phyloP scores from a whole-genome alignment of 345 rosid species.

The Corchorus capsularis region DNA sequence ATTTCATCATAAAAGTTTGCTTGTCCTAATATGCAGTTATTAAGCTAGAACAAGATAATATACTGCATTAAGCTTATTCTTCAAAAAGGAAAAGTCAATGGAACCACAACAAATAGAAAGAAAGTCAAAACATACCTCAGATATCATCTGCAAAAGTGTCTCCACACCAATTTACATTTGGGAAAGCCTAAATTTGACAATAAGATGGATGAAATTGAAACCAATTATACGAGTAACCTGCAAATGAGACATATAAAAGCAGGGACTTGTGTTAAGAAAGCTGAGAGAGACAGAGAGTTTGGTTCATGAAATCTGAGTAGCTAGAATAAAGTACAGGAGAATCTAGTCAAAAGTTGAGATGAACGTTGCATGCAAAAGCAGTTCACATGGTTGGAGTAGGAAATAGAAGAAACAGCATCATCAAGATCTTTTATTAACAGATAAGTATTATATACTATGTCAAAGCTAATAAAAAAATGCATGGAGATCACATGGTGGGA shows the following conservation, averaged over 20 bases:
- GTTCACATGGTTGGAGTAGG: slow-evolving; percentile 21
- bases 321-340: slow-evolving; percentile 9
- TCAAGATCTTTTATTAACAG: slow-evolving; percentile 8
- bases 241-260: background rate
- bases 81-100: background rate
- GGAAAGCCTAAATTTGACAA: background rate
- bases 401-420: slow-evolving; percentile 1
- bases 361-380: slow-evolving; percentile 20
- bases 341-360: slow-evolving; percentile 19
- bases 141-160: slow-evolving; percentile 14
- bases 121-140: slow-evolving; percentile 26
- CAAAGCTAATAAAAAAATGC: slow-evolving; percentile 22
- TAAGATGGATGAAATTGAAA: slow-evolving; percentile 8
- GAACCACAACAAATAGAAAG: slow-evolving; percentile 1
- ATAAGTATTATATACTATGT: background rate
- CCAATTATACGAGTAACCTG: slow-evolving; percentile 1
- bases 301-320: slow-evolving; percentile 19
- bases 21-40: background rate
- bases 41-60: background rate
- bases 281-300: slow-evolving; percentile 2
- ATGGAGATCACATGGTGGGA: slow-evolving; percentile 29
- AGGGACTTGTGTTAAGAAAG: background rate
- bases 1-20: background rate
- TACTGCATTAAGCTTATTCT: background rate
- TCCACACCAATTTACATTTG: background rate